phyloP scores from a whole-genome alignment of 2,329 filamentous ascomycete genomes.

The Stachybotrys chartarum region DNA sequence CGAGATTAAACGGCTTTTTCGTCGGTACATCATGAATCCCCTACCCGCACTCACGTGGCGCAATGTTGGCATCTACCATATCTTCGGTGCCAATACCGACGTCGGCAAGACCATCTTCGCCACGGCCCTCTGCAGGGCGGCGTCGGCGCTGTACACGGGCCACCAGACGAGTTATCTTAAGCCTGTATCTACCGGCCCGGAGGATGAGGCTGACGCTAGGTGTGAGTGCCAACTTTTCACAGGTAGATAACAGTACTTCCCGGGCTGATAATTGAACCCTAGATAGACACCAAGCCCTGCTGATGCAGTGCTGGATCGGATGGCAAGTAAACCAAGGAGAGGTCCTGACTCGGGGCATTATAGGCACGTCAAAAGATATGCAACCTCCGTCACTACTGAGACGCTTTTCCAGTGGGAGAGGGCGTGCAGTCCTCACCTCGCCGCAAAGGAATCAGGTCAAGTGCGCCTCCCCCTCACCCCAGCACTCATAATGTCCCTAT shows the following conservation, averaged over 20 bases:
- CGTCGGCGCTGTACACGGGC: constrained; percentile 35
- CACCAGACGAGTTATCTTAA: constrained; percentile 63
- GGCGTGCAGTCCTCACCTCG: constrained; percentile 72
- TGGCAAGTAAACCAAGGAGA: constrained; percentile 4
- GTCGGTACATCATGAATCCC: no score
- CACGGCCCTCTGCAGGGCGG: constrained; percentile 61
- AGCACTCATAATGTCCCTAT: neutral
- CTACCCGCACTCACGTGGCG: no score
- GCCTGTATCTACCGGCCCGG: constrained; percentile 71
- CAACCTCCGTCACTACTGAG: constrained; percentile 37
- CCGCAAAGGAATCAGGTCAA: constrained; percentile 44
- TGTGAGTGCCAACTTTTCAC: constrained; percentile 25
- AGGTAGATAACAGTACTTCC: neutral
- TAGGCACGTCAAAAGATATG: constrained; percentile 58
- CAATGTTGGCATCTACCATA: no score
- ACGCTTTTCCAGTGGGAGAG: constrained; percentile 67
- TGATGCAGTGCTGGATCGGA: neutral
- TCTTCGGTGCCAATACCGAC: constrained; percentile 79
- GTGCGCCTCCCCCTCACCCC: constrained; percentile 17
- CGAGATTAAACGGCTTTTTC: no score
- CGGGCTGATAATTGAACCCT: neutral
- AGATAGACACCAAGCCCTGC: no score
- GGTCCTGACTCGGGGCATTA: neutral
- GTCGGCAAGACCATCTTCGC: constrained; percentile 81
- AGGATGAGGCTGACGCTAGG: constrained; percentile 63